Percentiles rank a stretch among this genome's conserved stretches.
Conservation (phyloP, 176 grass and related monocot species). For the Typha latifolia region DNA sequence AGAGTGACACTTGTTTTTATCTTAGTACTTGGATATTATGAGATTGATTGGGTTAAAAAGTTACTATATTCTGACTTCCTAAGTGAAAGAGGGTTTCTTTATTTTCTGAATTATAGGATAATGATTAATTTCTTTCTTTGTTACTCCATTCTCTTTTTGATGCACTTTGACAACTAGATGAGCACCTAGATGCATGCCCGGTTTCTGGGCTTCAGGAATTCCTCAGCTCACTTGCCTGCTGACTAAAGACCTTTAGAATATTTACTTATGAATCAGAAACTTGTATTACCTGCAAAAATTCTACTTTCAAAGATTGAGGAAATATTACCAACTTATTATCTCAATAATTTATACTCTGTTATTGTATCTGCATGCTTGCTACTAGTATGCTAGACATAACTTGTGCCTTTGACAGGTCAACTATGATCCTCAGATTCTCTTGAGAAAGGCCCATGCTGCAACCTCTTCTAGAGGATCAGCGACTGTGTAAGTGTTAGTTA, state of each 20-base stretch:
- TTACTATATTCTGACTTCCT: neutral
- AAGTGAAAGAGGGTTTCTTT: neutral
- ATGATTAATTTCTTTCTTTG: neutral
- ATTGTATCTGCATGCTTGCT: neutral
- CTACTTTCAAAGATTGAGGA: neutral
- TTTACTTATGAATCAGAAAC: too few relatives aligned
- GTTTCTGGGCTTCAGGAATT: neutral
- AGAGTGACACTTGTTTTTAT: too few relatives aligned
- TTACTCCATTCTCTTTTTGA: neutral
- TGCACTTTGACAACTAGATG: neutral
- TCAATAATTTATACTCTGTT: too few relatives aligned
- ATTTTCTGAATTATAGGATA: neutral
- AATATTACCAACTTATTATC: too few relatives aligned
- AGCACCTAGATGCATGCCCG: neutral
- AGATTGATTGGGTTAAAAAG: neutral
- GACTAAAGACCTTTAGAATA: neutral
- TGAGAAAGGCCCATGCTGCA: slow-evolving; percentile 84
- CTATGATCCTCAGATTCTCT: slow-evolving; percentile 70
- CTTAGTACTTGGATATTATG: too few relatives aligned
- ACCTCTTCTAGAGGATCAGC: slow-evolving; percentile 73
- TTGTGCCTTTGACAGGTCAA: slow-evolving; percentile 37
- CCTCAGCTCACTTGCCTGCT: neutral
- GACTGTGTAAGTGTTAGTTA: slow-evolving; percentile 54
- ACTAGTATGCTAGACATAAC: neutral
- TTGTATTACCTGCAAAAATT: neutral